Percentiles rank a stretch among this genome's conserved stretches.
Evolutionary conservation across 2,329 filamentous ascomycete genomes (phyloP).

Genomic region (Achaetomium macrosporum): DNA sequence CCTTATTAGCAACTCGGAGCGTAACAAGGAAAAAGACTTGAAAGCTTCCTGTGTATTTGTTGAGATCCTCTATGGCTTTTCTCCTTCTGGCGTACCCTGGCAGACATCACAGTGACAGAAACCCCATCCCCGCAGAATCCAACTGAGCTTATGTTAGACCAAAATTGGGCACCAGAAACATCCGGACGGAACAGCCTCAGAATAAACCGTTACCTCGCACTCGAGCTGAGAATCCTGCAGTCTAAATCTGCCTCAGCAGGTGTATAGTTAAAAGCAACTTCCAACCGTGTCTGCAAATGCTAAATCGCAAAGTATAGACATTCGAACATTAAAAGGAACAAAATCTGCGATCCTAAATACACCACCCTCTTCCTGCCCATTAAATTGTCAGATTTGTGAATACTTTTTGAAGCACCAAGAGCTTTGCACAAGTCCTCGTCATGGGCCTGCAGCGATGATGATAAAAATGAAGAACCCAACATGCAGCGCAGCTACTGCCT

Average conservation of each 20-base stretch:
- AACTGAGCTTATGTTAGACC: too few relatives aligned
- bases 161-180: too few relatives aligned
- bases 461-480: constrained; percentile 7
- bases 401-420: not conserved
- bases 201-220: not conserved
- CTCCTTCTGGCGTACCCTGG: too few relatives aligned
- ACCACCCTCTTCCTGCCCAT: constrained; percentile 5
- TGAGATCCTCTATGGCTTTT: too few relatives aligned
- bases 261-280: not conserved
- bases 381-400: constrained; percentile 1
- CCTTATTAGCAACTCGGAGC: too few relatives aligned
- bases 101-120: too few relatives aligned
- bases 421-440: constrained; percentile 1
- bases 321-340: constrained; percentile 17
- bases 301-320: constrained; percentile 23
- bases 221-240: not conserved
- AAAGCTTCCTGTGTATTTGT: too few relatives aligned
- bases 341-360: constrained; percentile 16
- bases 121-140: too few relatives aligned
- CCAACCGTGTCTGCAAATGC: constrained; percentile 8
- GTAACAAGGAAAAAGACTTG: too few relatives aligned
- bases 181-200: not conserved
- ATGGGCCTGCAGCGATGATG: constrained; percentile 2
- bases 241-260: not conserved
- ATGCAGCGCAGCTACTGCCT: not conserved